Conservation (phyloP, 257 asterid genomes). For the Solanum boliviense region DNA sequence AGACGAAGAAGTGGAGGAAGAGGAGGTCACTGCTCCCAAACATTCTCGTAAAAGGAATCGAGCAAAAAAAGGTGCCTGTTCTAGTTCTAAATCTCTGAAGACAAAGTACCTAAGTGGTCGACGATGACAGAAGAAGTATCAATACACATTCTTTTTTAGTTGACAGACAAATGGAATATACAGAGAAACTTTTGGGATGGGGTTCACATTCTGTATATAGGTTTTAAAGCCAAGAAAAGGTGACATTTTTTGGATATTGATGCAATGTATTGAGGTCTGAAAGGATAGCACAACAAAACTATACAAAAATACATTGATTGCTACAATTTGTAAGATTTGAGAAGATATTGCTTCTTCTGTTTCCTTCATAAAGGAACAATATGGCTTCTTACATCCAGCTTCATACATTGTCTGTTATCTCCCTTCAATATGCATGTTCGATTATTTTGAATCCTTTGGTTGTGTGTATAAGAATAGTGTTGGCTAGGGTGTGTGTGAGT, state of each 20-base stretch:
- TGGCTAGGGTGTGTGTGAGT: not conserved
- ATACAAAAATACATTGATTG: not conserved
- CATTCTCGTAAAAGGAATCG: not conserved
- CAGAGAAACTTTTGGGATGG: not conserved
- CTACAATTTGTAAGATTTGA: not conserved
- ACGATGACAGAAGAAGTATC: not conserved
- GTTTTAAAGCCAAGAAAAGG: not conserved
- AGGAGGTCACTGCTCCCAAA: not conserved
- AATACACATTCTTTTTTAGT: not conserved
- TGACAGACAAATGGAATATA: not conserved
- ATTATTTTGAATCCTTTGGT: too few species aligned
- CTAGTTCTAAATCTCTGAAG: not conserved
- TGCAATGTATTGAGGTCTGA: not conserved
- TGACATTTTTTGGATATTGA: not conserved
- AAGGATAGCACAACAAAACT: not conserved
- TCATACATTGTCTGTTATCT: not conserved
- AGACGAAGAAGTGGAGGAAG: not conserved
- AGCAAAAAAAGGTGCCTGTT: not conserved
- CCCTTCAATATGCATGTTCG: not conserved
- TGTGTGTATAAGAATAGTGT: not conserved
- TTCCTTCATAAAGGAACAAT: not conserved
- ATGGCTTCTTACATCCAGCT: not conserved
- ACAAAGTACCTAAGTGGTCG: not conserved
- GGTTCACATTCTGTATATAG: not conserved
- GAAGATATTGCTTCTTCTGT: not conserved